Percentiles rank a stretch among this genome's conserved stretches.
These are phyloP conservation scores for Aspergillaceae sp. DNA, from an alignment of 2,329 filamentous ascomycete genomes.

Conservation along the genomic window DNA sequence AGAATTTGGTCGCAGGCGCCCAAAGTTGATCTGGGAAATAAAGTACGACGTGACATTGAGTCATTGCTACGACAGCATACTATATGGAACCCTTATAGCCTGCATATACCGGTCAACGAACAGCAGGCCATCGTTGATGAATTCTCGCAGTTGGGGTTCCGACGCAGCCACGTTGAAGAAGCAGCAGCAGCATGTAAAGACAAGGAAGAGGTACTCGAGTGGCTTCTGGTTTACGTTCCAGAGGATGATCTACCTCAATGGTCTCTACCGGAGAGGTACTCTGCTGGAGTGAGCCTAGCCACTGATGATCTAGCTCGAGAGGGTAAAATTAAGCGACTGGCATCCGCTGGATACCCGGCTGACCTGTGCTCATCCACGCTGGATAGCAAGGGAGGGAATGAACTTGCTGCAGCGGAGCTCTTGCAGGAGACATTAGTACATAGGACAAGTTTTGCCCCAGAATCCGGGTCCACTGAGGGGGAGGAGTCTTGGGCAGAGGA, in stretches of 20 bases:
- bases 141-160: constrained; percentile 70
- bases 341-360: constrained; percentile 71
- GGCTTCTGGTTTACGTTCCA: constrained; percentile 92
- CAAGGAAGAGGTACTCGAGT: constrained; percentile 84
- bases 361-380: constrained; percentile 76
- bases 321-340: constrained; percentile 70
- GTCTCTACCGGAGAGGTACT: constrained; percentile 86
- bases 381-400: constrained; percentile 61
- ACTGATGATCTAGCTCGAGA: constrained; percentile 74
- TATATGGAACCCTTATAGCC: constrained; percentile 76
- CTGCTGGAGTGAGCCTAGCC: constrained; percentile 78
- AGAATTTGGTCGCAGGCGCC: constrained; percentile 74
- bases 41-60: constrained; percentile 71
- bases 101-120: constrained; percentile 53
- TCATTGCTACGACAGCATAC: constrained; percentile 66
- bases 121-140: constrained; percentile 60
- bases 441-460: constrained; percentile 23
- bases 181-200: constrained; percentile 82
- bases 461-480: constrained; percentile 22
- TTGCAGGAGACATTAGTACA: constrained; percentile 62
- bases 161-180: constrained; percentile 81
- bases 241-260: constrained; percentile 92
- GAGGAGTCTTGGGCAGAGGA: constrained; percentile 73
- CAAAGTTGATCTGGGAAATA: constrained; percentile 86
- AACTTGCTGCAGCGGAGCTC: constrained; percentile 67